Base-by-base conservation (phyloP, 148 eudicot genomes). In the Rhododendron kiyosumense region DNA sequence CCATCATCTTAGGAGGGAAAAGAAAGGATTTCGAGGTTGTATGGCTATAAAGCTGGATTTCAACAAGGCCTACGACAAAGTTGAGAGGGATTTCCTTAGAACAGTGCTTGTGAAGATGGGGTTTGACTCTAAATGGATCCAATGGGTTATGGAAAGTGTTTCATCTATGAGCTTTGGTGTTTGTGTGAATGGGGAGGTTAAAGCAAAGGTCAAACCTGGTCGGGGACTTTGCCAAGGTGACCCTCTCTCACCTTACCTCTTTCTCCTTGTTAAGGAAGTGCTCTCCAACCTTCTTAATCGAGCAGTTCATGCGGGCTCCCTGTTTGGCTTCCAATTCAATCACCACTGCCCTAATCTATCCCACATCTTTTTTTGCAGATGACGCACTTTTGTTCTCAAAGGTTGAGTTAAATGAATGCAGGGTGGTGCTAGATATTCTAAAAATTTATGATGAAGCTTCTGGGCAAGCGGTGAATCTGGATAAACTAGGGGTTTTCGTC, bases 251-350 rank as follows among this genome's bases (percentile, higher is more conserved):
- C 63, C 63, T 20, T 57, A 57, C 22, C 63, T 57, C 6, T 17
- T 57, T 17, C 24, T 57, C 3, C 24, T 57, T 3, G 1, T 57
- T 4, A 20, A 4, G 0, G 63, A 57, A 4, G 63, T 20, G 6
- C 7, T 57, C 1, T 57, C 24, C 0, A 57, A 20, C 2, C 7
- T 17, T 2, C 22, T 20, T 0, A 3, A 18, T 6, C 5, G 1
- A 17, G 8, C 1, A 3, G 7, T 18, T 5, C 0, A 5, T 4
- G 24, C 0, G 1, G 18, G 17, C 1, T 3, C 17, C 18, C 18
- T 18, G 0, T 17, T n/a, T 4, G 63, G 63, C 5, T 17, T 57
- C 5, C 1, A 3, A 3, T 52, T 52, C 4, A 52, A 15, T 14
- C 59, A 18, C 7, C 22, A 20, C 0, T 17, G 63, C 22, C 63